Conservation (phyloP, 2,329 filamentous ascomycete species). For the Neopestalotiopsis sp. region DNA sequence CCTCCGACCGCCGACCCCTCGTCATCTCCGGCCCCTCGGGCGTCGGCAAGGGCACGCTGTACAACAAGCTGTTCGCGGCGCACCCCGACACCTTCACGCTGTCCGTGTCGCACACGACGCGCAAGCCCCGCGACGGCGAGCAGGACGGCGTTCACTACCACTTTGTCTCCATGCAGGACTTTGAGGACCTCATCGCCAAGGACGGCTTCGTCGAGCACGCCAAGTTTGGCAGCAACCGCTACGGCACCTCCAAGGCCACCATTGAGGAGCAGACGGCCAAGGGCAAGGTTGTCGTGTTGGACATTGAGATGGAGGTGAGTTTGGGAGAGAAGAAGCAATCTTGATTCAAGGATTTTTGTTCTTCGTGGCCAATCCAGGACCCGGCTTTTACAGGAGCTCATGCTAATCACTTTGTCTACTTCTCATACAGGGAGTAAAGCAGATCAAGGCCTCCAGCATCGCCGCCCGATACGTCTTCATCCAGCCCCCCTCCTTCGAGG, state of each 20-base stretch:
- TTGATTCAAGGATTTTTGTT: too few relatives aligned
- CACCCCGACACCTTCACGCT: conserved; percentile 59
- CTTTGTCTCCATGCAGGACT: conserved; percentile 72
- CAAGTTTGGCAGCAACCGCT: conserved; percentile 83
- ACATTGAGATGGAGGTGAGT: conserved; percentile 92
- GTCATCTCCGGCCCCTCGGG: conserved; percentile 83
- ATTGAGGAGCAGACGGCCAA: conserved; percentile 76
- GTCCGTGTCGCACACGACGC: conserved; percentile 79
- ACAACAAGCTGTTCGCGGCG: conserved; percentile 69
- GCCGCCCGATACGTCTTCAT: conserved; percentile 85
- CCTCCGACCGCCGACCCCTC: conserved; percentile 66
- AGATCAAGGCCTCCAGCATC: conserved; percentile 79
- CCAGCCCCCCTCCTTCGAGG: conserved; percentile 76
- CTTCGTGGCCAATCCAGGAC: too few relatives aligned
- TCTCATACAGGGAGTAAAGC: conserved; percentile 74
- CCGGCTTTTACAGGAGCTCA: not conserved
- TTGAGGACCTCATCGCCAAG: conserved; percentile 69
- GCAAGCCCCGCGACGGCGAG: conserved; percentile 77
- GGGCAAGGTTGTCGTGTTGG: conserved; percentile 79
- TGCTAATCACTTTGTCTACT: not conserved
- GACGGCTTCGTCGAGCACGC: conserved; percentile 85
- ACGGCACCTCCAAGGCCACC: conserved; percentile 83
- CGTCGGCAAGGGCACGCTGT: conserved; percentile 82
- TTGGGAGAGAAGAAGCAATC: too few relatives aligned
- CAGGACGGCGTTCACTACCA: conserved; percentile 80